These are phyloP conservation scores for Leccinum angustisporum DNA, from an alignment of 1,284 basidiomycete species.

Conservation along the genomic window DNA sequence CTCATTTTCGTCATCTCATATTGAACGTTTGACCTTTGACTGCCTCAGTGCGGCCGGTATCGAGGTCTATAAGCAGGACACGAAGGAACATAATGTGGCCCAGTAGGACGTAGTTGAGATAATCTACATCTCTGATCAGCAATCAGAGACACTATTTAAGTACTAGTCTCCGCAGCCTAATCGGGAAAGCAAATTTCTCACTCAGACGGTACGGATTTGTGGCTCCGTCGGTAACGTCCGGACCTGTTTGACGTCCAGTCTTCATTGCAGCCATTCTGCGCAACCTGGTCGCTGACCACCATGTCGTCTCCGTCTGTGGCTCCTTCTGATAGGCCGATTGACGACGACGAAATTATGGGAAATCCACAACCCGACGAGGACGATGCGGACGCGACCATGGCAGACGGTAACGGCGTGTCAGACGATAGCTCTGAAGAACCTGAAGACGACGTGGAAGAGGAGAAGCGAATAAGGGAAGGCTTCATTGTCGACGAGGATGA, in stretches of 20 bases:
- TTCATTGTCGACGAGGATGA: conserved; percentile 89
- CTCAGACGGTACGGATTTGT: conserved; percentile 14
- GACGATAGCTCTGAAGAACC: conserved; percentile 86
- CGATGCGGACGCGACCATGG: conserved; percentile 54
- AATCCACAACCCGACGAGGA: conserved; percentile 49
- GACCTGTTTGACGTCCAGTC: conserved; percentile 8
- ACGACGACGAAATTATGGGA: conserved; percentile 60
- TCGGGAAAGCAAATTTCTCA: neutral
- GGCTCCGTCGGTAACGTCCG: conserved; percentile 31
- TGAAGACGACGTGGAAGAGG: conserved; percentile 83
- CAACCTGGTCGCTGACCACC: conserved; percentile 29
- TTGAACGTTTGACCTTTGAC: no score
- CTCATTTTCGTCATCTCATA: no score
- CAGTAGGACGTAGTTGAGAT: no score
- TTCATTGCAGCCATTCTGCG: neutral
- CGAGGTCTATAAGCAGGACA: no score
- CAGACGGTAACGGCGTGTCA: conserved; percentile 42
- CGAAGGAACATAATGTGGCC: no score
- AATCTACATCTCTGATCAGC: no score
- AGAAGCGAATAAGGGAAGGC: conserved; percentile 67
- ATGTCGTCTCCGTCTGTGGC: conserved; percentile 57
- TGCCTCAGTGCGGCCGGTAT: no score
- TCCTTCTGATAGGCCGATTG: conserved; percentile 31
- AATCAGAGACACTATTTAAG: no score
- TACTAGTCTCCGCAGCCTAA: neutral